Conservation (phyloP, 2,329 filamentous ascomycete species). For the Trichothecium sympodiale region DNA sequence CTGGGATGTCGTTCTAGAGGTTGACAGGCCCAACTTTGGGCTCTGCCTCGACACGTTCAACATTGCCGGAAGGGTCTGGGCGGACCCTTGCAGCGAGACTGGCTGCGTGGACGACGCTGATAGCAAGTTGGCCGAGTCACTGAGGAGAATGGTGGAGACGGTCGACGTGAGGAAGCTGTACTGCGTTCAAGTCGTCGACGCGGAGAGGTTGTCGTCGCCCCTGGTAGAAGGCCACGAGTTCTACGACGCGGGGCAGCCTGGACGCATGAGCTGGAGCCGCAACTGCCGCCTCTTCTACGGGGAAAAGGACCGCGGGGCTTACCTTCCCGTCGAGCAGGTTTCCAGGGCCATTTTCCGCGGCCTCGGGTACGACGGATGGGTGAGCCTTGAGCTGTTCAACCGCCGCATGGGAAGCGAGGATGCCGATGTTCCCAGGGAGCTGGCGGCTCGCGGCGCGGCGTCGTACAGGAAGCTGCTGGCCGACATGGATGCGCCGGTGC, state of each 20-base stretch:
- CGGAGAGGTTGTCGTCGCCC: slow-evolving; percentile 47
- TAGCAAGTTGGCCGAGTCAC: slow-evolving; percentile 36
- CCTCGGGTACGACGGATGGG: slow-evolving; percentile 56
- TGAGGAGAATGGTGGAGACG: slow-evolving; percentile 37
- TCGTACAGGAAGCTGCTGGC: not conserved
- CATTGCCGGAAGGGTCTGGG: slow-evolving; percentile 58
- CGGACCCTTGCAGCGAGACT: slow-evolving; percentile 44
- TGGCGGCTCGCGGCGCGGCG: slow-evolving; percentile 2
- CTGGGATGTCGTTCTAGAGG: slow-evolving; percentile 53
- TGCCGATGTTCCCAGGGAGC: slow-evolving; percentile 12
- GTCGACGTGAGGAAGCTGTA: slow-evolving; percentile 57
- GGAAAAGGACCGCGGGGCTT: slow-evolving; percentile 51
- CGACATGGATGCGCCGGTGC: no score
- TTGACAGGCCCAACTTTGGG: slow-evolving; percentile 60
- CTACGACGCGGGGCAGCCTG: slow-evolving; percentile 21
- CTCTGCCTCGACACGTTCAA: slow-evolving; percentile 70
- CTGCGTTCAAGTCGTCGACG: slow-evolving; percentile 66
- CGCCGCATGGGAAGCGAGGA: slow-evolving; percentile 14
- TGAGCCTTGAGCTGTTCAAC: slow-evolving; percentile 60
- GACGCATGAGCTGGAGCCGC: slow-evolving; percentile 65
- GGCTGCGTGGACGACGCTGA: slow-evolving; percentile 44
- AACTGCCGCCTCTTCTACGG: slow-evolving; percentile 54
- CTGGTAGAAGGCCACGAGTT: slow-evolving; percentile 32
- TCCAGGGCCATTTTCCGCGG: slow-evolving; percentile 49
- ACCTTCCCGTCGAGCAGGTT: slow-evolving; percentile 55